These are phyloP conservation scores for Bacidia gigantensis DNA, from an alignment of 495 filamentous ascomycete species.

Conservation along the genomic window DNA sequence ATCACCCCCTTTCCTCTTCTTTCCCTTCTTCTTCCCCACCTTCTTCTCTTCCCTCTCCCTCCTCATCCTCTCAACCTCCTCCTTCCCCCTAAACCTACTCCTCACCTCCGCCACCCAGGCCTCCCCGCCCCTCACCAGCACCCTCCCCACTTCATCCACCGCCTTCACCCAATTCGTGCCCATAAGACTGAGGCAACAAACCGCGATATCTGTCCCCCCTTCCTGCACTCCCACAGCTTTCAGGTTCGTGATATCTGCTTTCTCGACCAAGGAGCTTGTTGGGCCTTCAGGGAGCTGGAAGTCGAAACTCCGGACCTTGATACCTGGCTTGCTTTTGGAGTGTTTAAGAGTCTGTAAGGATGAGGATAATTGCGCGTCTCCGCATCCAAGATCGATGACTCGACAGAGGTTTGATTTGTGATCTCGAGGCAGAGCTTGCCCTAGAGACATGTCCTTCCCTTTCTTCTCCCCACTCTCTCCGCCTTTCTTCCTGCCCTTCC, in stretches of 20 bases:
- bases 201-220: slow-evolving; percentile 62
- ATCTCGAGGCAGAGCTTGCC: slow-evolving; percentile 30
- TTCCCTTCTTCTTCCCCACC: slow-evolving; percentile 25
- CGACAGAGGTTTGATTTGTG: slow-evolving; percentile 46
- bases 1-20: slow-evolving; percentile 25
- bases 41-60: slow-evolving; percentile 38
- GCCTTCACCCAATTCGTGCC: slow-evolving; percentile 87
- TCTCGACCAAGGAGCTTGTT: slow-evolving; percentile 50
- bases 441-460: slow-evolving; percentile 22
- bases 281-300: slow-evolving; percentile 41
- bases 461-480: slow-evolving; percentile 15
- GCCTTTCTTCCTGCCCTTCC: slow-evolving; percentile 22
- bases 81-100: slow-evolving; percentile 47
- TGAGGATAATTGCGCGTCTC: slow-evolving; percentile 57
- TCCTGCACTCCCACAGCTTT: slow-evolving; percentile 25
- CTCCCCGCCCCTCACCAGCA: slow-evolving; percentile 67
- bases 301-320: slow-evolving; percentile 57
- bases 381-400: slow-evolving; percentile 80
- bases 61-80: slow-evolving; percentile 37
- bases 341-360: slow-evolving; percentile 30
- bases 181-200: slow-evolving; percentile 96
- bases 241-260: slow-evolving; percentile 75
- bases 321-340: neutral
- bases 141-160: slow-evolving; percentile 82
- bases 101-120: slow-evolving; percentile 96